Evolutionary conservation across 176 grass and related monocot genomes (phyloP).

Genomic region (Phragmites australis): DNA sequence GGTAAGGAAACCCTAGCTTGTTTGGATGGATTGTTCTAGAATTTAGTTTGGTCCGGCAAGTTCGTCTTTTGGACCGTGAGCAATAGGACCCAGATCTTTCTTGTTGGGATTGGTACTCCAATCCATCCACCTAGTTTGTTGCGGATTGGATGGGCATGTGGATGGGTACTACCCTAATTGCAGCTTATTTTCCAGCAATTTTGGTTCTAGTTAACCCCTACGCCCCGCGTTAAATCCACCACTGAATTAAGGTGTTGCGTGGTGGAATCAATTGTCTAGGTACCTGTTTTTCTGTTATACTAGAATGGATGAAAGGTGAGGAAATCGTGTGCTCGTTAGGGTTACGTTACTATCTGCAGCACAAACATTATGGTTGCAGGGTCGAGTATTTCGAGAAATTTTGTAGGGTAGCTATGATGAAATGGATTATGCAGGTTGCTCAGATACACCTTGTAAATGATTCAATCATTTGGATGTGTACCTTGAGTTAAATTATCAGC

Average conservation of each 20-base stretch:
- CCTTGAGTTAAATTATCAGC: not conserved
- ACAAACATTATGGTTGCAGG: not conserved
- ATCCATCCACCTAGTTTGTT: not conserved
- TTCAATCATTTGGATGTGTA: not conserved
- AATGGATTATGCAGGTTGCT: not conserved
- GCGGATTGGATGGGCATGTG: not conserved
- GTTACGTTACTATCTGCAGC: not conserved
- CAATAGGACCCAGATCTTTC: not conserved
- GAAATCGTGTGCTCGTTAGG: not conserved
- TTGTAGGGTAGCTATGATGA: not conserved
- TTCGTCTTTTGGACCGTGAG: not conserved
- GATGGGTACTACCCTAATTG: not conserved
- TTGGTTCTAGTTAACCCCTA: not conserved
- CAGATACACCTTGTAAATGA: not conserved
- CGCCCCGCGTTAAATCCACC: not conserved
- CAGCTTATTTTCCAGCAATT: not conserved
- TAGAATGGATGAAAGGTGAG: not conserved
- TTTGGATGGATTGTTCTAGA: not conserved
- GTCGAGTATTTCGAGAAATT: not conserved
- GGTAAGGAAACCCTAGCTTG: conserved; percentile 14
- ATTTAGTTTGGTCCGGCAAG: not conserved
- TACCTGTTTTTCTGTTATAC: not conserved
- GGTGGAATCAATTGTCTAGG: not conserved
- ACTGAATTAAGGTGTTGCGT: not conserved
- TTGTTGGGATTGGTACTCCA: not conserved